Evolutionary conservation across 1,139 yeast genomes (phyloP).

Genomic region (Saccharomyces hybrid): DNA sequence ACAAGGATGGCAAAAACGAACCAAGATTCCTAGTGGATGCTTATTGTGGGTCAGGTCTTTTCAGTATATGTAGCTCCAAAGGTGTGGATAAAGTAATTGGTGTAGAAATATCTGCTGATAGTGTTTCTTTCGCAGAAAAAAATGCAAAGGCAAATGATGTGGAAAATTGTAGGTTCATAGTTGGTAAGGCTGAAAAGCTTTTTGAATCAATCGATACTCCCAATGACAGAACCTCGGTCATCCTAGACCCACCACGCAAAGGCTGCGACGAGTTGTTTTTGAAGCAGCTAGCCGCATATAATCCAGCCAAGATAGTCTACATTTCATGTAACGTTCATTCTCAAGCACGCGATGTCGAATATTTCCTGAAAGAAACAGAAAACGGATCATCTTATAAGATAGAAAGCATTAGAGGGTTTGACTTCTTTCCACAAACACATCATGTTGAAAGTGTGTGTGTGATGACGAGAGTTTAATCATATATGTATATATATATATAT

Average conservation of each 20-base stretch:
- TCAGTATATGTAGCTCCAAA: constrained; percentile 76
- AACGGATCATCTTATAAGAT: constrained; percentile 58
- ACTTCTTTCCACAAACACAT: constrained; percentile 95
- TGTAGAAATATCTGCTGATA: constrained; percentile 88
- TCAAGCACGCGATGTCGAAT: constrained; percentile 89
- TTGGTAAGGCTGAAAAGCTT: constrained; percentile 86
- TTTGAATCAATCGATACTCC: constrained; percentile 74
- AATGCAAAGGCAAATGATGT: constrained; percentile 74
- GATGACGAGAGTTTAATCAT: constrained; percentile 35
- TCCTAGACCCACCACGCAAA: constrained; percentile 93
- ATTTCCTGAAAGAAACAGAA: constrained; percentile 60
- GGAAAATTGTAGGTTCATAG: constrained; percentile 71
- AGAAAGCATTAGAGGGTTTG: constrained; percentile 86
- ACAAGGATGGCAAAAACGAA: constrained; percentile 19
- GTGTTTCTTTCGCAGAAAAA: constrained; percentile 75
- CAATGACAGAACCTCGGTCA: constrained; percentile 69
- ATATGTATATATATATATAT: too few species aligned
- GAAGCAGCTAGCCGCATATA: constrained; percentile 72
- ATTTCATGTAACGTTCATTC: constrained; percentile 96
- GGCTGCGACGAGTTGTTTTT: constrained; percentile 89
- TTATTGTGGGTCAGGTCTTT: constrained; percentile 93
- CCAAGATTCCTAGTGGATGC: constrained; percentile 78
- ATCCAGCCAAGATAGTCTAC: constrained; percentile 81
- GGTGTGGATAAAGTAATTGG: constrained; percentile 81
- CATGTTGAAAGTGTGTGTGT: constrained; percentile 97